Evolutionary conservation across 2,329 filamentous ascomycete genomes (phyloP).

Genomic region (Colletotrichum incanum): DNA sequence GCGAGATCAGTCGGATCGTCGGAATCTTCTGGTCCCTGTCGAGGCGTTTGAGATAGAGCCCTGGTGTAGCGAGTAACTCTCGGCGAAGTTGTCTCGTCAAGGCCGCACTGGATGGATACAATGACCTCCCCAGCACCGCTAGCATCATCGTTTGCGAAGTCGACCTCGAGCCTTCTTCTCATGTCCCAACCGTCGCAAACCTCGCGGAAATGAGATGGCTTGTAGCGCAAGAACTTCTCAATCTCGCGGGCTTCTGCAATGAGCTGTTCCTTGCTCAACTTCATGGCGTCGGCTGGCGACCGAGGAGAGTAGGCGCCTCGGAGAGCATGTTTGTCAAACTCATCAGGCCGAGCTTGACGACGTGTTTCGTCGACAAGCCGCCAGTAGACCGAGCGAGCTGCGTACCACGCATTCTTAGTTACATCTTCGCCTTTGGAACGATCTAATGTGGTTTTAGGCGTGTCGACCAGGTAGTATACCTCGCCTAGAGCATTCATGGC

Average conservation of each 20-base stretch:
- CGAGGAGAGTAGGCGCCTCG: constrained; percentile 86
- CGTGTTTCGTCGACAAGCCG: constrained; percentile 84
- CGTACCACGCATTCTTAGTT: constrained; percentile 82
- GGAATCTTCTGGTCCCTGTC: background rate
- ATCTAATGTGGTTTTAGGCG: constrained; percentile 70
- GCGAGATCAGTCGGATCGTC: background rate
- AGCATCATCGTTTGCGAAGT: constrained; percentile 89
- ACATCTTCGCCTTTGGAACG: constrained; percentile 68
- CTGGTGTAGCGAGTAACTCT: constrained; percentile 63
- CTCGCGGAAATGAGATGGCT: constrained; percentile 84
- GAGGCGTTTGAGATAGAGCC: constrained; percentile 43
- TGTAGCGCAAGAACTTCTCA: constrained; percentile 80
- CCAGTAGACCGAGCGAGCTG: constrained; percentile 86
- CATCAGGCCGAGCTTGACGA: constrained; percentile 79
- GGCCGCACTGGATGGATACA: constrained; percentile 81
- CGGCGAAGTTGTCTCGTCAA: constrained; percentile 69
- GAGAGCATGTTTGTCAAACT: constrained; percentile 77
- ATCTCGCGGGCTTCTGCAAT: constrained; percentile 86
- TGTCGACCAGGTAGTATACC: constrained; percentile 85
- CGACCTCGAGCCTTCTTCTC: constrained; percentile 86
- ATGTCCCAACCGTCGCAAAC: constrained; percentile 93
- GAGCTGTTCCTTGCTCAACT: constrained; percentile 79
- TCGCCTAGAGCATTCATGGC: constrained; percentile 95
- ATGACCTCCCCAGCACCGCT: constrained; percentile 82
- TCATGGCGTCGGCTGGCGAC: constrained; percentile 82